Evolutionary conservation across 2,329 filamentous ascomycete genomes (phyloP).

Genomic region (Colletotrichum cuscutae): DNA sequence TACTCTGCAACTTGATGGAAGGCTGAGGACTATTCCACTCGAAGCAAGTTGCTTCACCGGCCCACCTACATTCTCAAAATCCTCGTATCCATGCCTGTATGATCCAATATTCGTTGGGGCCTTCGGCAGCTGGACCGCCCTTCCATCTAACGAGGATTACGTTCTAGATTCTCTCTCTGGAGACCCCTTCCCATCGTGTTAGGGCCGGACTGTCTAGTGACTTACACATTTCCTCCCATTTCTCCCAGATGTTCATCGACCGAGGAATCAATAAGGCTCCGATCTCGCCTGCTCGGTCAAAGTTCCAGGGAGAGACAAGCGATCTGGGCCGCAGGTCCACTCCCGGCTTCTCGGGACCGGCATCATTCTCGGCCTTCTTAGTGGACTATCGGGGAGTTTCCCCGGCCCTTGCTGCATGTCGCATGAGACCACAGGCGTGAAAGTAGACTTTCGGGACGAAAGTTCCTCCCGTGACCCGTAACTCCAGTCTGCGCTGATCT

Average conservation of each 20-base stretch:
- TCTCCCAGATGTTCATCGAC: background rate
- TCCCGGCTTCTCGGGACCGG: constrained; percentile 6
- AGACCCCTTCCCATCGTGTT: background rate
- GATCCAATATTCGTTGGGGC: background rate
- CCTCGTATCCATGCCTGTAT: background rate
- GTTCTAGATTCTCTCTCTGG: background rate
- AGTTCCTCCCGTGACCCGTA: constrained; percentile 5
- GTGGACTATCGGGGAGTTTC: constrained; percentile 12
- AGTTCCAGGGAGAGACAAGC: no score
- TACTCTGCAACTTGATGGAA: background rate
- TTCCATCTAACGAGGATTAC: constrained; percentile 7
- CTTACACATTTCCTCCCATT: background rate
- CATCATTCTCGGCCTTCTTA: background rate
- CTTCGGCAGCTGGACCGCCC: constrained; percentile 25
- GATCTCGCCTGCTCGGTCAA: background rate
- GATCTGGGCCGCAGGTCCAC: no score
- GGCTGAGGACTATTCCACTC: background rate
- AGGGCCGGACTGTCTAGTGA: background rate
- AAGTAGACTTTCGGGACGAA: background rate
- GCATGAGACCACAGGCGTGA: background rate
- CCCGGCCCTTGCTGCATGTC: constrained; percentile 4
- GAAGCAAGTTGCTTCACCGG: background rate
- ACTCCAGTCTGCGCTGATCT: constrained; percentile 13
- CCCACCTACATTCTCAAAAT: background rate
- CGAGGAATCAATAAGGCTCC: background rate